Conservation (phyloP, 805 yeast species). For the Suhomyces faveliae region DNA sequence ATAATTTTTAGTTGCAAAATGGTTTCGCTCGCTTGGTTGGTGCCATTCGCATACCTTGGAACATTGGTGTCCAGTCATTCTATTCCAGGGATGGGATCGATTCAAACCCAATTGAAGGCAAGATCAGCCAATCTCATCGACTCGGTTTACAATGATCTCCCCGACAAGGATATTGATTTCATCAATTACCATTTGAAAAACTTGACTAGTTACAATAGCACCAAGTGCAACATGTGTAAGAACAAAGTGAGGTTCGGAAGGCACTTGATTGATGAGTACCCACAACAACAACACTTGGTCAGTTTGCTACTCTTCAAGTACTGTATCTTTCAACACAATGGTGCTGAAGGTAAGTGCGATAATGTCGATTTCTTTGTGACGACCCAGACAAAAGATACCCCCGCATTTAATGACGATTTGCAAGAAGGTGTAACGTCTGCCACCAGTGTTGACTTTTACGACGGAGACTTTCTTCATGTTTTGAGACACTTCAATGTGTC, state of each 20-base stretch:
- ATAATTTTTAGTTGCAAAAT: background rate
- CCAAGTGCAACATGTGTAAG: constrained; percentile 37
- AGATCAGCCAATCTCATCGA: constrained; percentile 25
- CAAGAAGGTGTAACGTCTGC: constrained; percentile 25
- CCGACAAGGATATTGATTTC: constrained; percentile 27
- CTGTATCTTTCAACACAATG: constrained; percentile 29
- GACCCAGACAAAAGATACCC: constrained; percentile 21
- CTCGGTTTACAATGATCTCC: constrained; percentile 23
- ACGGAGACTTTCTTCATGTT: constrained; percentile 40
- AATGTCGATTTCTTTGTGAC: constrained; percentile 38
- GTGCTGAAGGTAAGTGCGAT: constrained; percentile 31
- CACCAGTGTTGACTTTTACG: constrained; percentile 32
- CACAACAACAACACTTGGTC: constrained; percentile 35
- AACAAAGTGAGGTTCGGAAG: constrained; percentile 32
- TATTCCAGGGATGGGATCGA: constrained; percentile 25
- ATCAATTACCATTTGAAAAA: constrained; percentile 25
- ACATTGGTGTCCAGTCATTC: constrained; percentile 15
- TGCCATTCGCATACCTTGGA: constrained; percentile 1
- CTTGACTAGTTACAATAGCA: constrained; percentile 30
- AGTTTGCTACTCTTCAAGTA: constrained; percentile 35
- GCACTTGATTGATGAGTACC: constrained; percentile 24
- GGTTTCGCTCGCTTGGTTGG: background rate
- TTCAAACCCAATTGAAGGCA: constrained; percentile 22
- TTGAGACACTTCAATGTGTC: constrained; percentile 35
- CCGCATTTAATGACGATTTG: constrained; percentile 10